Percentiles rank a stretch among this genome's conserved stretches.
phyloP scores from a whole-genome alignment of 805 yeast genomes.

The Lipomyces mesembrius region DNA sequence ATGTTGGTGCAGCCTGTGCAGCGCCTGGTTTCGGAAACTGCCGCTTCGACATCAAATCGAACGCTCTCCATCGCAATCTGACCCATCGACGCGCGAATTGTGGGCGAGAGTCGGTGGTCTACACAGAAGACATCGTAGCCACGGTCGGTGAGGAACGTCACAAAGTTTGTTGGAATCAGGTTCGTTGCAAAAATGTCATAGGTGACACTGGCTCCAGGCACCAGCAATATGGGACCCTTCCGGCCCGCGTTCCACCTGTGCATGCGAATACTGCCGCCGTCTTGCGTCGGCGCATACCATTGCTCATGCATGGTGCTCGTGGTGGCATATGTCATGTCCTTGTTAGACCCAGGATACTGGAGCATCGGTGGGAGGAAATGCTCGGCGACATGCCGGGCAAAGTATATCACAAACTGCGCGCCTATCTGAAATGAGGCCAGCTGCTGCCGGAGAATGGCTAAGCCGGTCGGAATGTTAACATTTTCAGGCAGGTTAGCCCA shows the following conservation, averaged over 20 bases:
- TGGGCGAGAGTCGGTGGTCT: neutral
- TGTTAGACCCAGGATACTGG: neutral
- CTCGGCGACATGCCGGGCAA: neutral
- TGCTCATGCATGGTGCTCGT: neutral
- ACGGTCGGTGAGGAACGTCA: neutral
- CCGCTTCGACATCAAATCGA: neutral
- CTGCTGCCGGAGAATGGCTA: neutral
- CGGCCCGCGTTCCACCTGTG: neutral
- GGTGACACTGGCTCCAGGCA: neutral
- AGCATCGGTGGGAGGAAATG: neutral
- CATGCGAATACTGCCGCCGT: neutral
- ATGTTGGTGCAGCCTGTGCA: neutral
- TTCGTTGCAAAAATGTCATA: neutral
- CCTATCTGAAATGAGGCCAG: neutral
- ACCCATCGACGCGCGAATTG: neutral
- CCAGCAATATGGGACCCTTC: neutral
- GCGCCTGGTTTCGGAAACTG: neutral
- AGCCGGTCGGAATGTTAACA: neutral
- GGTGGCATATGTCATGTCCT: neutral
- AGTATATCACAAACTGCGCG: neutral
- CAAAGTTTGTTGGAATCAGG: neutral
- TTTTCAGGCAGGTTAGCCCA: slow-evolving; percentile 1
- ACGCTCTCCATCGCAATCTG: neutral
- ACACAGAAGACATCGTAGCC: neutral
- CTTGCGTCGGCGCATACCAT: neutral